Base-by-base conservation (phyloP, 148 eudicot species). In the Spergularia bocconei region DNA sequence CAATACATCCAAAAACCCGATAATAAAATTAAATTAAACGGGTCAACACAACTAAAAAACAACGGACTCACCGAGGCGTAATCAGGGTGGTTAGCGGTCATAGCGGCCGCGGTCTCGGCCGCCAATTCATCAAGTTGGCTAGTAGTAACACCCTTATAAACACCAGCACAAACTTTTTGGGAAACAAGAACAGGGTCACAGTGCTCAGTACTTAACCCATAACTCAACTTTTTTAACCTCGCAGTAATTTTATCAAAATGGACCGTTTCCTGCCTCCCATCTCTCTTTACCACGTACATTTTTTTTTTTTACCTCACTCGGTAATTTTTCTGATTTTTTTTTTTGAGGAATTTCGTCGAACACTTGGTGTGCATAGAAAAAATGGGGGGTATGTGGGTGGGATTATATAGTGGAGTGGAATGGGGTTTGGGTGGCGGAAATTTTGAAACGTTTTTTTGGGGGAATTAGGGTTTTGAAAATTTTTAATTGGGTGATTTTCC, bases 231-330 rank as follows among this genome's bases (percentile, higher is more conserved):
- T 86, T 93, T 93, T 84, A 91, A 80, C 9, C 98, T 85, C 39
- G 96, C 96, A 12, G 96, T 91, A 2, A 93, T 93, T 84, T 91
- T 93, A 76, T 91, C 98, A 38, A 91, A 93, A 58, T 91, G 93
- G 16, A 93, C 96, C 0, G 96, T 23, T 41, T 91, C 98, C 33
- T 91, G 91, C 2, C 93, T 75, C 44, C 98, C 98, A 69, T 93
- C 98, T 78, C 98, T 89, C 87, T 93, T 93, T 33, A 93, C 88
- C 54, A 93, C 96, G 75, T 93, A 91, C 98, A 93, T 93, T 15
- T 69, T 86, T 11, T 29, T 54, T 11, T 29, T 54, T n/a, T 9
- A 5, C 39, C 23, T 4, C 13, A 3, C 9, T 55, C 51, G 7
- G n/a, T n/a, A 58, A 20, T 21, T 58, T 19, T 58, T 44, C 48